phyloP scores from a whole-genome alignment of 176 grass and related monocot genomes.

The Zoysia pacifica region DNA sequence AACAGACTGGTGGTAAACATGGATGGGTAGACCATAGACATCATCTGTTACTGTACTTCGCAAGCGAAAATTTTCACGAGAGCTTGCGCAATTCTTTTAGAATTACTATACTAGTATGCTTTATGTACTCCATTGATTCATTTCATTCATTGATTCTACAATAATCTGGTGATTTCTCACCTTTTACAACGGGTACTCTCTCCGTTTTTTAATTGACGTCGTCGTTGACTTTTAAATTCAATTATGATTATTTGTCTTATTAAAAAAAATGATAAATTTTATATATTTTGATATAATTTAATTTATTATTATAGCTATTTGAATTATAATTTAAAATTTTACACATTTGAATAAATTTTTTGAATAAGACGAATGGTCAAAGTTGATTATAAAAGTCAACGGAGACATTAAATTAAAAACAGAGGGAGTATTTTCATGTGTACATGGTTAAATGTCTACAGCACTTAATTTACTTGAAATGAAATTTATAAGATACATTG shows the following conservation, averaged over 20 bases:
- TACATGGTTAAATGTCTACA: slow-evolving; percentile 8
- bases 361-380: too few relatives aligned
- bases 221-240: too few relatives aligned
- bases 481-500: not conserved
- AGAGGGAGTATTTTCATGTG: not conserved
- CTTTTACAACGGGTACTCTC: not conserved
- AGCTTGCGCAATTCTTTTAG: slow-evolving; percentile 52
- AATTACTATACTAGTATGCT: not conserved
- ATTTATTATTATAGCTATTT: too few relatives aligned
- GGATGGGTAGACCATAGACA: slow-evolving; percentile 4
- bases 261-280: too few relatives aligned
- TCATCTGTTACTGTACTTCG: slow-evolving; percentile 36
- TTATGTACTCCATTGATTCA: slow-evolving; percentile 45
- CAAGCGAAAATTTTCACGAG: slow-evolving; percentile 53
- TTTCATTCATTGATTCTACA: slow-evolving; percentile 50
- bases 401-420: too few relatives aligned
- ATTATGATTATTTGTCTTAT: too few relatives aligned
- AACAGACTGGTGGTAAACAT: slow-evolving; percentile 33
- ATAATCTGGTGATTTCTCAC: slow-evolving; percentile 28
- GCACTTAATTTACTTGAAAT: not conserved
- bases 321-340: too few relatives aligned
- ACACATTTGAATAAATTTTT: too few relatives aligned
- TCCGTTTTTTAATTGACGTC: too few relatives aligned
- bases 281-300: too few relatives aligned
- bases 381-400: too few relatives aligned